Evolutionary conservation across 2,329 filamentous ascomycete genomes (phyloP).

Genomic region (Thermomyces lanuginosus): DNA sequence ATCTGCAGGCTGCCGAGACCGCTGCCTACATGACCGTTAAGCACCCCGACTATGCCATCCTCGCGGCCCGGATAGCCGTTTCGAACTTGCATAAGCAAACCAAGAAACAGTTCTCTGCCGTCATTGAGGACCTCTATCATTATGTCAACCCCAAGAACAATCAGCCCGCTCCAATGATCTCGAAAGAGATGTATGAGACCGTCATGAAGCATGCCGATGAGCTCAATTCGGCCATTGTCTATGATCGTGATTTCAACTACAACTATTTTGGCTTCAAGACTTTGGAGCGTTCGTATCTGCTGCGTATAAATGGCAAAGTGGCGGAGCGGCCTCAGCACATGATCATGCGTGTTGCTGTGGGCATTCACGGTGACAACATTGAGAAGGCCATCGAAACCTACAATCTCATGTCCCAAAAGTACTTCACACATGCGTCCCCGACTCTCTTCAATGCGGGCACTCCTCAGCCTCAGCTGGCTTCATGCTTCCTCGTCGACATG

Average conservation of each 20-base stretch:
- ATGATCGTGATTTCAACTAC: conserved; percentile 99
- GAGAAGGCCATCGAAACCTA: conserved; percentile 95
- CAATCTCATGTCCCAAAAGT: conserved; percentile 97
- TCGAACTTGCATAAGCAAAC: conserved; percentile 99
- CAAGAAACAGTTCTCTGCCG: conserved; percentile 98
- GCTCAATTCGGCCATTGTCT: conserved; percentile 96
- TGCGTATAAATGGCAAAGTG: conserved; percentile 89
- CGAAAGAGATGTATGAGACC: conserved; percentile 72
- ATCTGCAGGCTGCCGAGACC: conserved; percentile 74
- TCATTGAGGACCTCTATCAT: conserved; percentile 82
- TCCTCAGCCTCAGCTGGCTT: conserved; percentile 83
- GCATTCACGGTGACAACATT: conserved; percentile 88
- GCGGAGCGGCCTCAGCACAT: conserved; percentile 96
- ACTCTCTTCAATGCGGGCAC: conserved; percentile 98
- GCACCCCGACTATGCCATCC: conserved; percentile 96
- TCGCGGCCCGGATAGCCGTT: conserved; percentile 93
- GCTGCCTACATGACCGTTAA: conserved; percentile 99
- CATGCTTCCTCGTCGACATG: conserved; percentile 98
- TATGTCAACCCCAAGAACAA: conserved; percentile 92
- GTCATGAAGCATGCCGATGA: conserved; percentile 95
- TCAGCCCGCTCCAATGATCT: conserved; percentile 81
- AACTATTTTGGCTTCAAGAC: conserved; percentile 99
- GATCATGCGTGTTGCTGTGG: conserved; percentile 98
- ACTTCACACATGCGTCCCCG: conserved; percentile 94
- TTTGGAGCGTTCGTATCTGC: conserved; percentile 88